phyloP scores from a whole-genome alignment of 2,329 filamentous ascomycete genomes.

The Microsporum ferrugineum region DNA sequence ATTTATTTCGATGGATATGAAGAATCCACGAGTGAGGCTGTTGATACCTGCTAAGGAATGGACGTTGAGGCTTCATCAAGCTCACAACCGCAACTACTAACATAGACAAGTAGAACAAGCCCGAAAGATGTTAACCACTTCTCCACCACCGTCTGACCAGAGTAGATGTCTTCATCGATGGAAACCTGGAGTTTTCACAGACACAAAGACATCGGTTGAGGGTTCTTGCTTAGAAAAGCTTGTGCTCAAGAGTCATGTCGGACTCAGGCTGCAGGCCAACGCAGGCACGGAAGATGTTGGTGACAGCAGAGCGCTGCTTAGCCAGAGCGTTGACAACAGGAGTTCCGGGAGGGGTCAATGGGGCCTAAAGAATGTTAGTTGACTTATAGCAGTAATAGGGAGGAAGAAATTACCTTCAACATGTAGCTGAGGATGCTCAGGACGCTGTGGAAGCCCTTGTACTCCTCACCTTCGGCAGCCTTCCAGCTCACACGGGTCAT shows the following conservation, averaged over 20 bases:
- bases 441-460: constrained; percentile 91
- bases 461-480: constrained; percentile 53
- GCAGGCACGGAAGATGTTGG: constrained; percentile 97
- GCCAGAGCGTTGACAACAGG: constrained; percentile 90
- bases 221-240: constrained; percentile 58
- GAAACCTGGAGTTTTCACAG: not conserved
- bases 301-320: constrained; percentile 88
- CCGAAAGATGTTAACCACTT: not conserved
- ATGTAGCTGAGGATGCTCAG: constrained; percentile 97
- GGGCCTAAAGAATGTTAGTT: constrained; percentile 48
- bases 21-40: not conserved
- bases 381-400: not conserved
- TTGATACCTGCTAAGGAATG: not conserved
- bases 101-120: not conserved
- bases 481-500: constrained; percentile 98
- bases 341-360: constrained; percentile 83
- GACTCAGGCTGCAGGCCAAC: constrained; percentile 94
- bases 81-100: not conserved
- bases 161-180: not conserved
- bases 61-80: not conserved
- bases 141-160: not conserved
- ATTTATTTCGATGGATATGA: not conserved
- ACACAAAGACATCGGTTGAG: not conserved
- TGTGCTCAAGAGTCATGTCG: constrained; percentile 98
- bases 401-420: constrained; percentile 51